A percentile compares a stretch with the other conserved stretches of the same genome.
phyloP scores from a whole-genome alignment of 129 eudicot genomes.

The Pittosporum tobira region DNA sequence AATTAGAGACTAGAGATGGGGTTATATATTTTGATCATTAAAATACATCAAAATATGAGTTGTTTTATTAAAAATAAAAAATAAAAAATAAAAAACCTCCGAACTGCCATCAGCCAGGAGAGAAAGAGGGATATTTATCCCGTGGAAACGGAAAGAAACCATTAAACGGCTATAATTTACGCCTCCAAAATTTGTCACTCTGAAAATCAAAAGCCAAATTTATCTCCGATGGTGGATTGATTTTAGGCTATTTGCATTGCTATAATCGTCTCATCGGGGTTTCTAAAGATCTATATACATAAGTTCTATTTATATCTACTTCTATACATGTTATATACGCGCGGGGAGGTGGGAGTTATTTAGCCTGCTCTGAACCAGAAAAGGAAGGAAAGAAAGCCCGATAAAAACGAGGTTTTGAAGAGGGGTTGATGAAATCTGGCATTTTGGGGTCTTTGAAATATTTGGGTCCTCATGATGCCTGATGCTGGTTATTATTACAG shows the following conservation, averaged over 20 bases:
- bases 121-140: not conserved
- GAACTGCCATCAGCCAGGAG: not conserved
- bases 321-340: too few species aligned
- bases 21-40: too few species aligned
- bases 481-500: not conserved
- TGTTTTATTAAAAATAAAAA: too few species aligned
- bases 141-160: not conserved
- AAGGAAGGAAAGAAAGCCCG: too few species aligned
- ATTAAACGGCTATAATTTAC: not conserved
- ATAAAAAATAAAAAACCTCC: too few species aligned
- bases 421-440: conserved; percentile 4
- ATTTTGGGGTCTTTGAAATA: conserved; percentile 11
- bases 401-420: not conserved
- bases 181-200: too few species aligned
- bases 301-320: too few species aligned
- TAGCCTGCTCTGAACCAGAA: too few species aligned
- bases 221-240: not conserved
- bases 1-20: too few species aligned
- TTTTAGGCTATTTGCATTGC: conserved; percentile 1
- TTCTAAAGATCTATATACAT: not conserved
- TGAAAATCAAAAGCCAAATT: not conserved
- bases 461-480: conserved; percentile 9
- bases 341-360: too few species aligned
- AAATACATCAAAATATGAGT: too few species aligned
- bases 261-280: not conserved